Evolutionary conservation across 106 monocot genomes (phyloP).

Genomic region (Triglochin maritima): DNA sequence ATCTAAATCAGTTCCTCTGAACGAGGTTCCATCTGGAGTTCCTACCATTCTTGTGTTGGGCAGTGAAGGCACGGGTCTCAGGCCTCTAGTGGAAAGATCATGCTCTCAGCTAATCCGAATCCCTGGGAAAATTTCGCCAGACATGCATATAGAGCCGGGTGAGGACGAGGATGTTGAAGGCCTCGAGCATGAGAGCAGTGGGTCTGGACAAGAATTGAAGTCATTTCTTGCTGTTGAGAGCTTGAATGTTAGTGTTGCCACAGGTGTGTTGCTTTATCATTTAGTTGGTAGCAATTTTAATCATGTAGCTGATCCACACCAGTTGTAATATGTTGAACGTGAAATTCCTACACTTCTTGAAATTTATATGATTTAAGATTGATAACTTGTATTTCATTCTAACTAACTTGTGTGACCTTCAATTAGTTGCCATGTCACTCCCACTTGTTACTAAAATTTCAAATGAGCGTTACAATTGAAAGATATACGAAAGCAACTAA

Average conservation of each 20-base stretch:
- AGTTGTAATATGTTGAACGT: not conserved
- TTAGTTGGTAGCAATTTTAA: conserved; percentile 30
- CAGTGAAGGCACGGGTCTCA: conserved; percentile 81
- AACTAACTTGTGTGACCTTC: not conserved
- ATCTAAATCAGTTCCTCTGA: conserved; percentile 49
- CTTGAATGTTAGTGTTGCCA: conserved; percentile 96
- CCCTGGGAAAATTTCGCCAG: conserved; percentile 20
- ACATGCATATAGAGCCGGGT: conserved; percentile 6
- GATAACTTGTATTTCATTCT: not conserved
- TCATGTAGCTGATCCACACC: not conserved
- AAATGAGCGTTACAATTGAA: not conserved
- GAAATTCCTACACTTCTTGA: too few relatives aligned
- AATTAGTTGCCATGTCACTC: not conserved
- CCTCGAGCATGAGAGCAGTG: conserved; percentile 1
- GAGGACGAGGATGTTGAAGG: conserved; percentile 25
- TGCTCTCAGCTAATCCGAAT: conserved; percentile 74
- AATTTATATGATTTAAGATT: not conserved
- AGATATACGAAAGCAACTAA: not conserved
- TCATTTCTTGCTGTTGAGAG: conserved; percentile 89
- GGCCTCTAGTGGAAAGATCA: conserved; percentile 77
- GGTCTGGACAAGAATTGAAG: conserved; percentile 26
- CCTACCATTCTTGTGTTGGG: conserved; percentile 89
- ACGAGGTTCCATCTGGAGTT: conserved; percentile 35
- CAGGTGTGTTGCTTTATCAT: conserved; percentile 89
- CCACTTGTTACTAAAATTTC: not conserved